These are phyloP conservation scores for Globisporangium megalacanthum DNA, from an alignment of 352 stramenopile species.

Conservation along the genomic window DNA sequence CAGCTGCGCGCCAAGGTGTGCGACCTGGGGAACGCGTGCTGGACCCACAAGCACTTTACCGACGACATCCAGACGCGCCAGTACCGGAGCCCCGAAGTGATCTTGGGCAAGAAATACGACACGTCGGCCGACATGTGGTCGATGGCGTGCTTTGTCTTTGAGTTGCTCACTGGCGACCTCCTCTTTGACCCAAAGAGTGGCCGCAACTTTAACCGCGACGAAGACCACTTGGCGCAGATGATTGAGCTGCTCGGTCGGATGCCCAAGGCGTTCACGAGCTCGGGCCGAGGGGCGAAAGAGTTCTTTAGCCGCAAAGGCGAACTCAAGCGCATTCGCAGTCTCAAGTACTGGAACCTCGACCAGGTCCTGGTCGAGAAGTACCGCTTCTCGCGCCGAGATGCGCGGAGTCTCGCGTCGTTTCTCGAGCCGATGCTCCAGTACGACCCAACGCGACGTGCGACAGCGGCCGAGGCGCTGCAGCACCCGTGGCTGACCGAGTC, in stretches of 20 bases:
- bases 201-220: conserved; percentile 80
- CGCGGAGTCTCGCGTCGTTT: conserved; percentile 90
- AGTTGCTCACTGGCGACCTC: conserved; percentile 98
- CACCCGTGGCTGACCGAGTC: conserved; percentile 89
- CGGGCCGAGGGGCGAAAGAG: conserved; percentile 82
- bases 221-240: conserved; percentile 99
- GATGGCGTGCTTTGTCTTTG: conserved; percentile 98
- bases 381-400: conserved; percentile 85
- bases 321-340: conserved; percentile 96
- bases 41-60: conserved; percentile 98
- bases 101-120: conserved; percentile 96
- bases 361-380: conserved; percentile 98
- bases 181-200: conserved; percentile 97
- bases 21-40: conserved; percentile 99
- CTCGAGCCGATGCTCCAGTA: conserved; percentile 93
- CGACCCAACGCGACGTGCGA: conserved; percentile 83
- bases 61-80: conserved; percentile 99
- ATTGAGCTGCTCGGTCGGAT: conserved; percentile 98
- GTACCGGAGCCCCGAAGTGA: conserved; percentile 98
- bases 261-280: conserved; percentile 88
- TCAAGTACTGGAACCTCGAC: conserved; percentile 98
- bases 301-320: conserved; percentile 98
- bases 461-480: conserved; percentile 90
- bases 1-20: conserved; percentile 88
- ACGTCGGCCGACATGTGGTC: conserved; percentile 99